These are phyloP conservation scores for Cladosporium sp. DNA, from an alignment of 2,329 filamentous ascomycete species.

Conservation along the genomic window DNA sequence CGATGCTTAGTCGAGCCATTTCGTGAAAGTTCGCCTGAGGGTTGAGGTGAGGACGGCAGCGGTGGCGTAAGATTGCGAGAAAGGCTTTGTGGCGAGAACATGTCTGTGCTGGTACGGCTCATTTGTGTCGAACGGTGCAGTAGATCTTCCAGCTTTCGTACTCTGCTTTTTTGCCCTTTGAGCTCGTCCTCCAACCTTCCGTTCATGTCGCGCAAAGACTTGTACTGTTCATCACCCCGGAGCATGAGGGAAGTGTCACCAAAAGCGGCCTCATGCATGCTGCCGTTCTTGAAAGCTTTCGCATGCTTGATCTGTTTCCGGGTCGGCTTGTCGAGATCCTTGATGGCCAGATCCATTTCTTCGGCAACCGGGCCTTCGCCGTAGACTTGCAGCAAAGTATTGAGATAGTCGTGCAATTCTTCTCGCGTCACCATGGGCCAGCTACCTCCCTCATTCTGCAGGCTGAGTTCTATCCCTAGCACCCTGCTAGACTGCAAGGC, in stretches of 20 bases:
- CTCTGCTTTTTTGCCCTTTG: conserved; percentile 87
- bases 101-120: conserved; percentile 40
- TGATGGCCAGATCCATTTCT: conserved; percentile 70
- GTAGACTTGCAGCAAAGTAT: conserved; percentile 59
- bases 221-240: conserved; percentile 79
- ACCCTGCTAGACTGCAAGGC: conserved; percentile 60
- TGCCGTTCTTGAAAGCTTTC: conserved; percentile 94
- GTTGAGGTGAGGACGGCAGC: conserved; percentile 16
- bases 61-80: conserved; percentile 21
- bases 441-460: conserved; percentile 70
- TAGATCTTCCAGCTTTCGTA: conserved; percentile 85
- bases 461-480: conserved; percentile 76
- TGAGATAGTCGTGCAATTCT: conserved; percentile 71
- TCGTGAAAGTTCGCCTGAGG: conserved; percentile 21
- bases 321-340: conserved; percentile 74
- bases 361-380: conserved; percentile 62
- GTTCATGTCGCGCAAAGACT: conserved; percentile 47
- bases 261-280: conserved; percentile 82
- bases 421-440: conserved; percentile 76
- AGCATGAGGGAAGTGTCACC: conserved; percentile 82
- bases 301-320: conserved; percentile 81
- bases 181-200: conserved; percentile 56
- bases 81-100: conserved; percentile 28
- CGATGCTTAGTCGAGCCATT: conserved; percentile 33
- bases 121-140: conserved; percentile 73